Percentiles rank a stretch among this genome's conserved stretches.
phyloP scores from a whole-genome alignment of 768 basidiomycete genomes.

The Paxillus ammoniavirescens region DNA sequence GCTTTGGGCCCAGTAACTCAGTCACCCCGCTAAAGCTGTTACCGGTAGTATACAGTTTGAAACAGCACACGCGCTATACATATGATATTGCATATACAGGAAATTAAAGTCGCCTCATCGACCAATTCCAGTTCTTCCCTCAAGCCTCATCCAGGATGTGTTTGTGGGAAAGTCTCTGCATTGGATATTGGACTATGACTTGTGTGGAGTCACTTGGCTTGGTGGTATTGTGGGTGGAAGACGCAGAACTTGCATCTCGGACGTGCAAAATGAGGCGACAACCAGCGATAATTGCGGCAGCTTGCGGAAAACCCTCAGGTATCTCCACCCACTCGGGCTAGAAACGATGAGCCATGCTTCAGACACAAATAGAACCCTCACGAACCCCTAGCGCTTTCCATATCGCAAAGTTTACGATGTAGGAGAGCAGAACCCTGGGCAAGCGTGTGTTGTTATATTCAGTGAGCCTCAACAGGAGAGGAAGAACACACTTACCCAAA shows the following conservation, averaged over 20 bases:
- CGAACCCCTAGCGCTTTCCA: neutral
- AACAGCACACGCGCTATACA: too few relatives aligned
- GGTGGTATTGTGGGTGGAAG: neutral
- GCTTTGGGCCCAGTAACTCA: too few relatives aligned
- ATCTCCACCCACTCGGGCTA: slow-evolving; percentile 1
- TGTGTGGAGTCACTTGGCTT: neutral
- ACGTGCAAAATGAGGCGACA: slow-evolving; percentile 3
- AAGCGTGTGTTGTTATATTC: neutral
- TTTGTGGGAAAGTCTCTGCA: neutral
- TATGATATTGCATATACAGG: neutral
- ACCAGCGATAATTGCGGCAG: neutral
- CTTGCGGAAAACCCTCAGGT: slow-evolving; percentile 2
- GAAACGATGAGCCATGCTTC: neutral
- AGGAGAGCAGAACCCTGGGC: neutral
- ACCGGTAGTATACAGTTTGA: too few relatives aligned
- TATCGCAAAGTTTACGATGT: neutral
- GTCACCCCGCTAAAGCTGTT: too few relatives aligned
- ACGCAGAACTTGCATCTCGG: neutral
- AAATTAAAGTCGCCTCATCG: neutral
- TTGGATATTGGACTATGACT: neutral
- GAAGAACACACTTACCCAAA: neutral
- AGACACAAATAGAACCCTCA: neutral
- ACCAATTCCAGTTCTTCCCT: too few relatives aligned
- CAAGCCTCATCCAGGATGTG: too few relatives aligned
- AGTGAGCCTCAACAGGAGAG: too few relatives aligned